Evolutionary conservation across 768 basidiomycete genomes (phyloP).

Genomic region (Pisolithus albus): DNA sequence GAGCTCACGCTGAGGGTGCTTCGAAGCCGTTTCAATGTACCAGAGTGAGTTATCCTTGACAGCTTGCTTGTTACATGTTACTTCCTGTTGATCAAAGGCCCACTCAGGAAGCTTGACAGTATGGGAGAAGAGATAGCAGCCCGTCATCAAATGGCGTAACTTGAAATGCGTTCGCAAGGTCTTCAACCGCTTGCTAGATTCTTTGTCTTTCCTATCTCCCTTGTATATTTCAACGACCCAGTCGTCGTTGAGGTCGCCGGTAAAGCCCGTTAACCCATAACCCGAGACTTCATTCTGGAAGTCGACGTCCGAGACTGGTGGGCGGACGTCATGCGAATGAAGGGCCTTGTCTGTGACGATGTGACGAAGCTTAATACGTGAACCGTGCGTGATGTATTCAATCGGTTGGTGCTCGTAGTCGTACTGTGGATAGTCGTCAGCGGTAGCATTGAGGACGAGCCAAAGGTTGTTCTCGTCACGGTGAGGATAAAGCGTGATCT

Average conservation of each 20-base stretch:
- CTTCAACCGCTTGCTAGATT: conserved; percentile 64
- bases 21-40: conserved; percentile 79
- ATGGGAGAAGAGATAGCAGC: conserved; percentile 97
- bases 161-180: conserved; percentile 80
- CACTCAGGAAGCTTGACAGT: conserved; percentile 97
- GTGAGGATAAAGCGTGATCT: conserved; percentile 98
- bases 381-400: conserved; percentile 56
- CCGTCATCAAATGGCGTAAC: conserved; percentile 76
- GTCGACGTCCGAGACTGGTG: conserved; percentile 94
- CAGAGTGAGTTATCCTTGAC: conserved; percentile 84
- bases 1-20: conserved; percentile 50
- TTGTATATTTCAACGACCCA: conserved; percentile 83
- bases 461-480: conserved; percentile 95
- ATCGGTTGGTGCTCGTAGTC: conserved; percentile 50
- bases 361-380: conserved; percentile 79
- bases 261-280: conserved; percentile 82
- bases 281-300: conserved; percentile 98
- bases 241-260: conserved; percentile 90
- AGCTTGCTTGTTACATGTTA: conserved; percentile 99
- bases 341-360: conserved; percentile 74
- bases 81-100: conserved; percentile 98
- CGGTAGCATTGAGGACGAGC: conserved; percentile 74
- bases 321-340: conserved; percentile 92
- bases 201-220: conserved; percentile 54
- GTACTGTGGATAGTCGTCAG: conserved; percentile 32